Percentiles rank a stretch among this genome's conserved stretches.
Evolutionary conservation across 345 rosid species (phyloP).

Genomic region (Lepidium africanum): DNA sequence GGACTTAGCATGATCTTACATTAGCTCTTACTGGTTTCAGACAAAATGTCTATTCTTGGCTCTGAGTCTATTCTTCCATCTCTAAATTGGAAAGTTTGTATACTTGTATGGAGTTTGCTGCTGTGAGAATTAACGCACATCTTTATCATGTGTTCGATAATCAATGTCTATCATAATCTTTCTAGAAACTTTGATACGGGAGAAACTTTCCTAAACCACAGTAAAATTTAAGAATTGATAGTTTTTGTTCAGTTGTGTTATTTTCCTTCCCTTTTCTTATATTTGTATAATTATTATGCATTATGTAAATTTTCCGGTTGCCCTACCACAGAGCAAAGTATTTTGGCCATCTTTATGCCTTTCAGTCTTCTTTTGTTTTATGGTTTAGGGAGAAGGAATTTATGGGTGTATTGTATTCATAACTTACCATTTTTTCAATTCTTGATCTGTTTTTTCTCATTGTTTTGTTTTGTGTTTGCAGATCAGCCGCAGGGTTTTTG

Average conservation of each 20-base stretch:
- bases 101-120: not conserved
- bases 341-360: too few relatives aligned
- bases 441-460: not conserved
- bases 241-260: too few relatives aligned
- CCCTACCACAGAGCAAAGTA: too few relatives aligned
- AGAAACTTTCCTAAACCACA: not conserved
- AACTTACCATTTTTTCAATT: not conserved
- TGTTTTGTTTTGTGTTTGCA: slow-evolving; percentile 22
- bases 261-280: too few relatives aligned
- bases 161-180: not conserved
- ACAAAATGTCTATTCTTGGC: not conserved
- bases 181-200: not conserved
- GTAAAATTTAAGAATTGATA: too few relatives aligned
- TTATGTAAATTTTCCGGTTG: too few relatives aligned
- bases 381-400: too few relatives aligned
- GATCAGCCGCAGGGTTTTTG: slow-evolving; percentile 89
- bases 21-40: not conserved
- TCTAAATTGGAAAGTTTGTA: not conserved
- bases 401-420: not conserved
- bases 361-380: too few relatives aligned
- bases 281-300: too few relatives aligned
- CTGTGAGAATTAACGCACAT: not conserved
- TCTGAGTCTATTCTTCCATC: not conserved
- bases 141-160: not conserved
- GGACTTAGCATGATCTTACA: not conserved